Evolutionary conservation across 257 asterid genomes (phyloP), one percentile per base, ranked within the genome.

Genomic region (Perilla frutescens): DNA sequence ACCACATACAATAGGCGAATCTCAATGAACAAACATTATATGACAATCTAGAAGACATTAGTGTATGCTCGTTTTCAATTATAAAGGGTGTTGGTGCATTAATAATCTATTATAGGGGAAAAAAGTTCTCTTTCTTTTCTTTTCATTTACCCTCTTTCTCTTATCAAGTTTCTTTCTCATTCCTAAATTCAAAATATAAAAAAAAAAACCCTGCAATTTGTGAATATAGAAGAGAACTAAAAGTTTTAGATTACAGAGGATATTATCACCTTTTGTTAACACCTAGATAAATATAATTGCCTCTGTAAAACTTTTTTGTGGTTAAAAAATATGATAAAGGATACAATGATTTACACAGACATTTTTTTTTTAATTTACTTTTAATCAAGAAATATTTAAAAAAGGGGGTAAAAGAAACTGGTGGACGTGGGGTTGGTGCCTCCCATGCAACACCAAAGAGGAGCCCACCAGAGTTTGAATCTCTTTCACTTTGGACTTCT

Each of bases 401-500:
- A 34, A 34, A 34, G 37, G 37, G 26, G 1, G 26, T 20, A 63
- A 13, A 57, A 26, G 5, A 75, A 67, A 49, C 4, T 73, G 10
- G 67, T 53, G 82, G 76, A 66, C 74, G 80, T 74, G 80, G 80
- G 77, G 67, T 69, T 77, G 76, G 45, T 75, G 77, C 70, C 67
- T 54, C 81, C 68, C 77, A 44, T 73, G 76, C 84, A 65, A 56
- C 67, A 70, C 62, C 66, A 64, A 84, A 78, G 64, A 50, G 77
- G 81, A 83, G 74, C 70, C 82, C 47, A 65, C 79, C 50, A 9
- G 9, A 68, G 67, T 81, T 78, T 84, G 86, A 87, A 81, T 77
- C 75, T 70, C 78, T 63, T 73, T 62, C 44, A 48, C 88, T 83
- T 83, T 81, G 80, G 87, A 82, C 83, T 74, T 79, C 89, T 87